phyloP scores from a whole-genome alignment of 495 filamentous ascomycete species.

The Astrothelium subdiscretum region DNA sequence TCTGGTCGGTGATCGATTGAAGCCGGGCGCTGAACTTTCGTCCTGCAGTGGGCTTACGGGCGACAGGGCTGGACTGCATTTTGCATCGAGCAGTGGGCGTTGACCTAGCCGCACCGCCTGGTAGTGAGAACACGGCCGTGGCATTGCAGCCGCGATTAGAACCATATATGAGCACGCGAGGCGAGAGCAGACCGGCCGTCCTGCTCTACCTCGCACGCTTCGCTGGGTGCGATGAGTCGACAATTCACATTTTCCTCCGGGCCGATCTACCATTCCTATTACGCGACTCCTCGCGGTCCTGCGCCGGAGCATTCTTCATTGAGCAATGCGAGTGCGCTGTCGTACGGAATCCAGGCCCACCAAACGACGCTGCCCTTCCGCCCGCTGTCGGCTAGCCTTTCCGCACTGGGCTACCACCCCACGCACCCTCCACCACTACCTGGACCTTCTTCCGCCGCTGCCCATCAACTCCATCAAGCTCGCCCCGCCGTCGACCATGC shows the following conservation, averaged over 20 bases:
- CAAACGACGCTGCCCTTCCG: neutral
- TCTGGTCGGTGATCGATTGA: neutral
- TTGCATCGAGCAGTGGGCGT: neutral
- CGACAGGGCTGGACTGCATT: neutral
- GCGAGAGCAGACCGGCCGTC: neutral
- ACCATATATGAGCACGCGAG: neutral
- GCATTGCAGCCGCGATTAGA: neutral
- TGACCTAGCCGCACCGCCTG: too few species aligned
- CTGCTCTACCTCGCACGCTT: neutral
- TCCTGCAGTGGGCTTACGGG: neutral
- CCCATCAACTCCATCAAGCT: constrained; percentile 12
- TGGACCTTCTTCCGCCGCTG: constrained; percentile 1
- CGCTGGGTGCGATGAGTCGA: neutral
- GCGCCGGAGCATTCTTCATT: too few species aligned
- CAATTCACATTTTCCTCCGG: neutral
- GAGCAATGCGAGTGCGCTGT: neutral
- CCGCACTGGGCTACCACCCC: neutral
- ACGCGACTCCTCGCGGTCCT: too few species aligned
- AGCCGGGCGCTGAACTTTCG: neutral
- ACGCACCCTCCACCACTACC: neutral
- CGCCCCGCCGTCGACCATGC: neutral
- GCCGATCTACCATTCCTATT: neutral
- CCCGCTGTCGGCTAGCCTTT: neutral
- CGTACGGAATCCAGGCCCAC: neutral
- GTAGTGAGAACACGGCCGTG: neutral